Conservation (phyloP, 768 basidiomycete species). For the Tricholoma sp. region DNA sequence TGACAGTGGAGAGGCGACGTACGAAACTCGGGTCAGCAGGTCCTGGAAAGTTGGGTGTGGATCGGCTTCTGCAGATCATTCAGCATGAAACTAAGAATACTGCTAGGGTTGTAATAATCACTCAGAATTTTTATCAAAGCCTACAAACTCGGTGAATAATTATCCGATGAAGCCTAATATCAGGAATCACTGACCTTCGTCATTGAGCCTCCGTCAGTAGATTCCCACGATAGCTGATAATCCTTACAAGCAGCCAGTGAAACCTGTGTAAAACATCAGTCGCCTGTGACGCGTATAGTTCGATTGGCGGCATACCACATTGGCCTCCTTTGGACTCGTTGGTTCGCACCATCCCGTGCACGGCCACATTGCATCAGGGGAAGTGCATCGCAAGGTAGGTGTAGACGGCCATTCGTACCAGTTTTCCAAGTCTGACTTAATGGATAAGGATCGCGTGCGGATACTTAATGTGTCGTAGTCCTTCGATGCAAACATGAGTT, state of each 20-base stretch:
- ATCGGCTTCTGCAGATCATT: conserved; percentile 17
- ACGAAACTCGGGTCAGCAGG: conserved; percentile 28
- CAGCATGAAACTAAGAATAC: background rate
- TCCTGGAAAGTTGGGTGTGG: conserved; percentile 24
- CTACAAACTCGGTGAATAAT: conserved; percentile 1
- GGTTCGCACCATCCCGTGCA: conserved; percentile 27
- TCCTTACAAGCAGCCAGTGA: conserved; percentile 33
- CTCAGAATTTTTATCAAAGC: conserved; percentile 18
- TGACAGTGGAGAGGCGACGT: background rate
- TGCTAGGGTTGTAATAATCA: conserved; percentile 1
- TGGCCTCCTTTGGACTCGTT: conserved; percentile 12
- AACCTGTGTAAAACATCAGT: conserved; percentile 18
- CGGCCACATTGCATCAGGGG: conserved; percentile 26
- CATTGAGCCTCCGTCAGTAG: conserved; percentile 30
- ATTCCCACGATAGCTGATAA: conserved; percentile 33
- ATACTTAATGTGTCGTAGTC: conserved; percentile 9
- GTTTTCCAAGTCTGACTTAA: conserved; percentile 16
- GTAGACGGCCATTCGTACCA: conserved; percentile 16
- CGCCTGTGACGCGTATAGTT: background rate
- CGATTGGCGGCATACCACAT: conserved; percentile 24
- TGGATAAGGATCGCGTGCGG: conserved; percentile 4
- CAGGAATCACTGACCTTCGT: conserved; percentile 21
- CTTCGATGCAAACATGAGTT: conserved; percentile 7
- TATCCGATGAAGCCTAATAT: background rate
- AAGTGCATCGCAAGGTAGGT: conserved; percentile 18